Conservation (phyloP, 2,329 filamentous ascomycete genomes). For the Neodidymelliopsis sp. region DNA sequence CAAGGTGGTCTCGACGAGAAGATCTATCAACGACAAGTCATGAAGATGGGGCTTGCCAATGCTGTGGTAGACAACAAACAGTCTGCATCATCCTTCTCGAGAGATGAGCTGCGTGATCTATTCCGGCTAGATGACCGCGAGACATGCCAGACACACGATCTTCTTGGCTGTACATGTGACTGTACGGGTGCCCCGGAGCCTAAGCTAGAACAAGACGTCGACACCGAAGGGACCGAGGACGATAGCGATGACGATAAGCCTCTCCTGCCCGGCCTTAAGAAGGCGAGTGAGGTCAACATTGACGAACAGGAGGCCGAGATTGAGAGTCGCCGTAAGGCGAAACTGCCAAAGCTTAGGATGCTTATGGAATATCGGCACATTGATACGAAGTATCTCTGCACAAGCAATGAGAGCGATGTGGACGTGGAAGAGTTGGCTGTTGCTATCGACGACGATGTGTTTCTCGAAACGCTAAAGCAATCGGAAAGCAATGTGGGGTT, state of each 20-base stretch:
- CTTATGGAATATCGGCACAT: constrained; percentile 65
- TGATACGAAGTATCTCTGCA: constrained; percentile 47
- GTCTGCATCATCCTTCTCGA: constrained; percentile 67
- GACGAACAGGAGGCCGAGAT: constrained; percentile 55
- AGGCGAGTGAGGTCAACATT: constrained; percentile 56
- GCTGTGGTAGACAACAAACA: constrained; percentile 74
- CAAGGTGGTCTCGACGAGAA: constrained; percentile 76
- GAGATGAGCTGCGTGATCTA: constrained; percentile 70
- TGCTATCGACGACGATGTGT: constrained; percentile 59
- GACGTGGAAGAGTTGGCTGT: constrained; percentile 40
- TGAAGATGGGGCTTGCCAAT: constrained; percentile 73
- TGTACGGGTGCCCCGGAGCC: constrained; percentile 56
- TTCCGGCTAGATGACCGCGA: constrained; percentile 70
- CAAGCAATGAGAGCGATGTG: constrained; percentile 14
- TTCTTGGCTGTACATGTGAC: constrained; percentile 69
- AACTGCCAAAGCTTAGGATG: constrained; percentile 56
- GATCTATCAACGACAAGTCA: constrained; percentile 76
- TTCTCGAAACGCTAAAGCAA: constrained; percentile 59
- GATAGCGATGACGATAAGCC: constrained; percentile 39
- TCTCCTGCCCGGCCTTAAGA: constrained; percentile 38
- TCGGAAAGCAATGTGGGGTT: constrained; percentile 56
- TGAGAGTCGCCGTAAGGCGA: constrained; percentile 43
- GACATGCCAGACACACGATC: constrained; percentile 71
- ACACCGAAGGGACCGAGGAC: constrained; percentile 26
- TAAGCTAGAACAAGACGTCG: constrained; percentile 19